phyloP scores from a whole-genome alignment of 345 rosid genomes.

The Sonneratia caseolaris region DNA sequence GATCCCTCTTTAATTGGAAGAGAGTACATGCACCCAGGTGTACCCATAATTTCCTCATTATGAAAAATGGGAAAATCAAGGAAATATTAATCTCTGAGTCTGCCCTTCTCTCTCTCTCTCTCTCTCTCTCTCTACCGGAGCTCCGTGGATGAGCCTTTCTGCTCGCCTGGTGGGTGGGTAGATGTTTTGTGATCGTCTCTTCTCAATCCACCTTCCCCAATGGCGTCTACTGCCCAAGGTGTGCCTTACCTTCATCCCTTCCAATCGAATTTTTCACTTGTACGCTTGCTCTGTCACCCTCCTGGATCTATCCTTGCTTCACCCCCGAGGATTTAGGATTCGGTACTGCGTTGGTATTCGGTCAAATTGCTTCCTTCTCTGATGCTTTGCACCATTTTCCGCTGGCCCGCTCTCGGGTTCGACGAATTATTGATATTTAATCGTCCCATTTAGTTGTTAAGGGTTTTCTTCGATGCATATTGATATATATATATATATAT shows the following conservation, averaged over 20 bases:
- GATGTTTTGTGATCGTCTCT: not conserved
- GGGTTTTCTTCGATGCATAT: not conserved
- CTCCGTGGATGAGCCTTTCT: too few species aligned
- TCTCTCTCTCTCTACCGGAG: not conserved
- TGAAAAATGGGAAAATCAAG: not conserved
- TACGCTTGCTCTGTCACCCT: not conserved
- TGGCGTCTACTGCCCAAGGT: not conserved
- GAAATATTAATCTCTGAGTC: not conserved
- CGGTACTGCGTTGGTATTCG: not conserved
- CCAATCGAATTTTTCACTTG: not conserved
- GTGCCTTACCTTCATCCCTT: not conserved
- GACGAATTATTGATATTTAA: not conserved
- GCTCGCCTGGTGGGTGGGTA: not conserved
- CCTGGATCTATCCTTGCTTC: not conserved
- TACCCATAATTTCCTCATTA: not conserved
- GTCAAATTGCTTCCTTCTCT: not conserved
- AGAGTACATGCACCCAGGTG: not conserved
- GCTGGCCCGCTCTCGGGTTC: not conserved
- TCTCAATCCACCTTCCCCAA: not conserved
- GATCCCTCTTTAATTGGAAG: not conserved
- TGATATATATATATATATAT: not conserved
- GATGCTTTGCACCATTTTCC: not conserved
- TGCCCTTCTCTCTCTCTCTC: not conserved
- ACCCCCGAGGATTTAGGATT: not conserved
- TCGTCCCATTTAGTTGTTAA: not conserved